These are phyloP conservation scores for Debaryomycetaceae sp. DNA, from an alignment of 1,139 yeast species.

Conservation along the genomic window DNA sequence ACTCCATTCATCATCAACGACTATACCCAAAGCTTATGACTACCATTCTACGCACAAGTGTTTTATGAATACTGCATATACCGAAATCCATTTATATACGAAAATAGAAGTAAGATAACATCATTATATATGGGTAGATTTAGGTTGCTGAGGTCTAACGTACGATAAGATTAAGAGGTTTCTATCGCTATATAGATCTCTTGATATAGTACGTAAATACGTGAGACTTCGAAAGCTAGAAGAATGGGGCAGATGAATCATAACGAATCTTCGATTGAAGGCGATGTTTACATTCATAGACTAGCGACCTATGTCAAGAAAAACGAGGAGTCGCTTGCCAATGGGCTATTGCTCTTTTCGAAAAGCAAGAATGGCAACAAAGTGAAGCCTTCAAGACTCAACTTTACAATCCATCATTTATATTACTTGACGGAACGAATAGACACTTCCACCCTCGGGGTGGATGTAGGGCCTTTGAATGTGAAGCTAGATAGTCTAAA, in stretches of 20 bases:
- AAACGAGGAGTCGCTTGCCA: constrained; percentile 45
- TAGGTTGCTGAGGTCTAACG: neutral
- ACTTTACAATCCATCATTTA: constrained; percentile 59
- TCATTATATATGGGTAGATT: neutral
- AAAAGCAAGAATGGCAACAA: constrained; percentile 25
- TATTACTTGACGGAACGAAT: constrained; percentile 58
- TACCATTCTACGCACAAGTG: neutral
- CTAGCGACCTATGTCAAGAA: constrained; percentile 38
- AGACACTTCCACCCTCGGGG: constrained; percentile 49
- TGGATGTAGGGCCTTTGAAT: constrained; percentile 62
- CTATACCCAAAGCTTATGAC: neutral
- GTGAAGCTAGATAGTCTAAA: constrained; percentile 57
- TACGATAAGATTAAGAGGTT: too few relatives aligned
- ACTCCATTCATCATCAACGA: neutral
- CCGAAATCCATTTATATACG: neutral
- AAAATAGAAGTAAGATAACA: neutral
- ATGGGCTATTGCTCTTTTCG: constrained; percentile 42
- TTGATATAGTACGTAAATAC: too few relatives aligned
- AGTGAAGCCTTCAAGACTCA: constrained; percentile 51
- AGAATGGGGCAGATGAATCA: constrained; percentile 18
- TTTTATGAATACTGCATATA: neutral
- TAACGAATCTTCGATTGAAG: constrained; percentile 34
- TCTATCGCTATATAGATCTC: too few relatives aligned
- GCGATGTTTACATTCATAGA: constrained; percentile 41
- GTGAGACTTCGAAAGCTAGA: too few relatives aligned